Base-by-base conservation (phyloP, 1,139 yeast species). In the Sugiyamaella neomexicana region DNA sequence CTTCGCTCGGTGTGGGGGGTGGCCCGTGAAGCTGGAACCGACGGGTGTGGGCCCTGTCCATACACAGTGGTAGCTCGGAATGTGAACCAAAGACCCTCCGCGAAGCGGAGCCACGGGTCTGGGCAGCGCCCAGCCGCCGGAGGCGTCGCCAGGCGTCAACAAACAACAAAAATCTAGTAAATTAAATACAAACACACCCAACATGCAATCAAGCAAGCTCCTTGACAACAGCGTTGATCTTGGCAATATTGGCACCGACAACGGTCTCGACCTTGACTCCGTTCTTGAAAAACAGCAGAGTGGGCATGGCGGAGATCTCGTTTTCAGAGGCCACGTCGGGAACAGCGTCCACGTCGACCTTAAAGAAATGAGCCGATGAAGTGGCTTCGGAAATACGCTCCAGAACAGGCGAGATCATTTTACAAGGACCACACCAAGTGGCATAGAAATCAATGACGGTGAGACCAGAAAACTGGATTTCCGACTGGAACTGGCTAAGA, bases 351-450 rank as follows among this genome's bases (percentile, higher is more conserved):
- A 89, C 95, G 67, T 89, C 96, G 56, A 89, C 81, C 79, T 89
- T 89, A 79, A 81, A 78, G 80, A 90, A 89, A 64, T 78, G 80
- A 62, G 85, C 91, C 48, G 76, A 72, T 36, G 77, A 72, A 74
- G 76, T 78, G 65, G 81, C 78, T 50, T 75, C 72, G 41, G 83
- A 72, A 69, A 89, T 85, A 73, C 87, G 86, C 67, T 89, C 95
- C 66, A 90, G 75, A 75, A 88, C 77, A 69, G 97, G 97, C 59
- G 96, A 90, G 76, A 90, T 85, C 85, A 87, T 86, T 79, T 89
- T 89, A 79, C 97, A 90, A 59, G 97, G 97, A 65, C 96, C 97
- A 75, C 97, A 90, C 97, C 97, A 90, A 59, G 91, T 85, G 66
- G 97, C 97, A 68, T 82, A 88, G 76, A 90, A 90, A 76, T 90